These are phyloP conservation scores for Podospora comata DNA, from an alignment of 495 filamentous ascomycete species.

Conservation along the genomic window DNA sequence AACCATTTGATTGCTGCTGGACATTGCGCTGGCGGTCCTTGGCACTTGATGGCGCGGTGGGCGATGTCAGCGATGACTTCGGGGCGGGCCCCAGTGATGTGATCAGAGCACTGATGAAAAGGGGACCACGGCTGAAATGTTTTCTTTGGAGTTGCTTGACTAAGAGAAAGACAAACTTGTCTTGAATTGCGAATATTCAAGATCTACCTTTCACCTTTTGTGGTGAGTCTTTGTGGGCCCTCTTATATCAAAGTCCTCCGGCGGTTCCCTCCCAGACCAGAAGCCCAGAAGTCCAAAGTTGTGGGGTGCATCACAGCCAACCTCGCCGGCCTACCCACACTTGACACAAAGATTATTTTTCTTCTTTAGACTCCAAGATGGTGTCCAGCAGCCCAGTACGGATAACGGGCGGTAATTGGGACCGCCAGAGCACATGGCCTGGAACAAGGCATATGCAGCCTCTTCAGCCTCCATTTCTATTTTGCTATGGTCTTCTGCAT, in stretches of 20 bases:
- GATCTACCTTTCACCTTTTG: too few relatives aligned
- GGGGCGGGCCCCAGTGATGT: not conserved
- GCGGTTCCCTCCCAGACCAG: not conserved
- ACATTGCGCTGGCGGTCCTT: not conserved
- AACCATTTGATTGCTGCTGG: not conserved
- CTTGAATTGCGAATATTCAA: too few relatives aligned
- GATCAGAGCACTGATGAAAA: not conserved
- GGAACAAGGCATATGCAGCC: slow-evolving; percentile 1
- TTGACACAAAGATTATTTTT: not conserved
- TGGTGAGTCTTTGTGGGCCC: not conserved
- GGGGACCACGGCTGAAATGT: not conserved
- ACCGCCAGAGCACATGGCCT: not conserved
- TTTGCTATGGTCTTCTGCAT: not conserved
- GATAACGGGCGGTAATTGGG: not conserved
- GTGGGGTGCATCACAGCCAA: not conserved
- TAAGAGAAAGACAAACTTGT: not conserved
- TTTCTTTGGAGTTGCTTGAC: not conserved
- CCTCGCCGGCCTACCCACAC: not conserved
- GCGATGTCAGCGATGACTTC: not conserved
- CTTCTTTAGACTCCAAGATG: not conserved
- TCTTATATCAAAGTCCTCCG: not conserved
- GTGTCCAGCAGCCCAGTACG: not conserved
- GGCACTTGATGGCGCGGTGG: not conserved
- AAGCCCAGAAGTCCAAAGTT: not conserved
- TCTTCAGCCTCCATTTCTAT: not conserved